Percentiles rank a stretch among this genome's conserved stretches.
Conservation (phyloP, 108 stramenopile species). For the Nitzschia putrida region DNA sequence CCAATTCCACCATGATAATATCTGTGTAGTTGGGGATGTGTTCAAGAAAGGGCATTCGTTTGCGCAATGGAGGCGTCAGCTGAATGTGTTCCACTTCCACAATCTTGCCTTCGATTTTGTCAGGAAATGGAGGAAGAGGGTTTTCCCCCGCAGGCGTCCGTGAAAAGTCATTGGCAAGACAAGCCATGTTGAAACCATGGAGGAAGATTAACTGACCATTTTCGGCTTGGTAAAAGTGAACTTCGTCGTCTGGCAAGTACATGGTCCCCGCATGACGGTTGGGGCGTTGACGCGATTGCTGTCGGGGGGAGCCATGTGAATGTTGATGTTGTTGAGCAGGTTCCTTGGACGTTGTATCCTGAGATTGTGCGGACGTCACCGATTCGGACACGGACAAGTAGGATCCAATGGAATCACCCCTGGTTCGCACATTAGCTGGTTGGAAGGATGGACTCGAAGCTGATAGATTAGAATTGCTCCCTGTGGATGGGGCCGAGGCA, state of each 20-base stretch:
- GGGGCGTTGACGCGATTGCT: neutral
- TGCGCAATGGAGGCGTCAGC: conserved; percentile 60
- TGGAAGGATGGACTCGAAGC: neutral
- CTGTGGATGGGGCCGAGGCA: neutral
- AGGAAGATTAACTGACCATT: conserved; percentile 78
- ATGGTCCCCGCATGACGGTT: conserved; percentile 24
- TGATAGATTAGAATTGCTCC: no score
- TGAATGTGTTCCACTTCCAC: conserved; percentile 57
- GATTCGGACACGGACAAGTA: conserved; percentile 20
- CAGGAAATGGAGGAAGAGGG: conserved; percentile 59
- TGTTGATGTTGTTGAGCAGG: neutral
- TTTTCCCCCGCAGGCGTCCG: conserved; percentile 9
- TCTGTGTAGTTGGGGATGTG: conserved; percentile 65
- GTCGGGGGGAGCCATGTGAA: neutral
- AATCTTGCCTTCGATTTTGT: conserved; percentile 58
- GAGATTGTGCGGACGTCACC: neutral
- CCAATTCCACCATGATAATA: conserved; percentile 71
- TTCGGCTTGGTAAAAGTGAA: conserved; percentile 76
- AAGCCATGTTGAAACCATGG: conserved; percentile 73
- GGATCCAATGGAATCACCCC: conserved; percentile 43
- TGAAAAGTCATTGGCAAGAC: conserved; percentile 65
- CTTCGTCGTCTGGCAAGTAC: conserved; percentile 42
- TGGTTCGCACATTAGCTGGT: conserved; percentile 6
- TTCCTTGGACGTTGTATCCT: no score
- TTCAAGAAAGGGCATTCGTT: conserved; percentile 72